These are phyloP conservation scores for Diaporthe ilicicola DNA, from an alignment of 2,329 filamentous ascomycete genomes.

Conservation along the genomic window DNA sequence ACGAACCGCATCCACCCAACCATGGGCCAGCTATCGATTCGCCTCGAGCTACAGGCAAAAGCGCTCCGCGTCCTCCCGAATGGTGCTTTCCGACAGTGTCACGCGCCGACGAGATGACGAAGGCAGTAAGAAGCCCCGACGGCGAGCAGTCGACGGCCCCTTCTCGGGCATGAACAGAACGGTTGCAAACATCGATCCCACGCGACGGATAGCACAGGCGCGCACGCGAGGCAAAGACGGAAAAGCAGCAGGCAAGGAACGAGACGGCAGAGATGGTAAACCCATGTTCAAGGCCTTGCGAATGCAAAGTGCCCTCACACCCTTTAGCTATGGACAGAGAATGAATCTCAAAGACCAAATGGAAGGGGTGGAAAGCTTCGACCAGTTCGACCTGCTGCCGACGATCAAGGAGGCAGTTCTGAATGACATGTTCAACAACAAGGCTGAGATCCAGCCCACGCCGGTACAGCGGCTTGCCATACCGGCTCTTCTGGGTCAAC, in stretches of 20 bases:
- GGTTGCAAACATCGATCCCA: constrained; percentile 50
- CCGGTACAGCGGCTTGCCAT: constrained; percentile 91
- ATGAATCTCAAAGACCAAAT: constrained; percentile 62
- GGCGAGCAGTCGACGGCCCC: constrained; percentile 54
- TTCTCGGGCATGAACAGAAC: constrained; percentile 66
- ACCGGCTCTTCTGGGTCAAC: constrained; percentile 75
- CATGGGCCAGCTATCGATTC: constrained; percentile 48
- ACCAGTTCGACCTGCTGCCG: constrained; percentile 80
- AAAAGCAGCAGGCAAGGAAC: constrained; percentile 44
- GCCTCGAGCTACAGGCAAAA: constrained; percentile 44
- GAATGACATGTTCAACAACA: constrained; percentile 76
- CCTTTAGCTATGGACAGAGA: constrained; percentile 78
- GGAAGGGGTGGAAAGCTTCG: constrained; percentile 78
- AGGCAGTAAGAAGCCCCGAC: constrained; percentile 47
- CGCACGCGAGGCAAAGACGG: constrained; percentile 42
- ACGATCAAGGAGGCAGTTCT: constrained; percentile 74
- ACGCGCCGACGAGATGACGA: constrained; percentile 44
- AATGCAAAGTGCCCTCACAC: constrained; percentile 85
- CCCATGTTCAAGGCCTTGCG: constrained; percentile 80
- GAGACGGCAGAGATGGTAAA: constrained; percentile 49
- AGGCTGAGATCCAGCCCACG: constrained; percentile 82
- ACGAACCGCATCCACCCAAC: constrained; percentile 34
- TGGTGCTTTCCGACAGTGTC: constrained; percentile 66
- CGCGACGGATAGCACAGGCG: constrained; percentile 37
- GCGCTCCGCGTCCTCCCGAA: constrained; percentile 58